These are phyloP conservation scores for Pichia heedii DNA, from an alignment of 805 yeast genomes.

Conservation along the genomic window DNA sequence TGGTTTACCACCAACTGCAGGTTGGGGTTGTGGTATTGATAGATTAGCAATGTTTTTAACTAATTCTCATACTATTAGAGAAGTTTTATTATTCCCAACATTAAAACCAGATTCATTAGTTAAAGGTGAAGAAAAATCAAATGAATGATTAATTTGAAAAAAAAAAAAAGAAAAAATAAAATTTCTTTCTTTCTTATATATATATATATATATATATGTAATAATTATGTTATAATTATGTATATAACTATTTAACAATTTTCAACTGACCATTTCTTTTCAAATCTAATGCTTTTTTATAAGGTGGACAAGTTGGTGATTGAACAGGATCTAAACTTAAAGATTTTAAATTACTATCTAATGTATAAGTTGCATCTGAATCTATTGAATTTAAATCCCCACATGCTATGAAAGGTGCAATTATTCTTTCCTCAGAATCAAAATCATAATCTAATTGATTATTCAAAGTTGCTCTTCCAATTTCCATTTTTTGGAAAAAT, in stretches of 20 bases:
- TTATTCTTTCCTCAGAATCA: conserved; percentile 53
- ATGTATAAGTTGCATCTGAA: conserved; percentile 87
- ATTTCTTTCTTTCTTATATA: too few species aligned
- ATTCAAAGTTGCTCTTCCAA: conserved; percentile 44
- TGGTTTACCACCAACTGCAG: conserved; percentile 99
- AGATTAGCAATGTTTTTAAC: conserved; percentile 97
- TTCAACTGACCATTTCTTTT: conserved; percentile 62
- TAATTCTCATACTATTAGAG: conserved; percentile 93
- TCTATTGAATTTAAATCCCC: conserved; percentile 82
- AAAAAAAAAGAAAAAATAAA: too few species aligned
- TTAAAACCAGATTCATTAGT: conserved; percentile 78
- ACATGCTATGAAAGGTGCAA: conserved; percentile 93
- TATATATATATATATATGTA: neutral
- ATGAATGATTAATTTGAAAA: too few species aligned
- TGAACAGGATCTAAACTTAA: conserved; percentile 84
- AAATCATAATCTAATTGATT: conserved; percentile 34
- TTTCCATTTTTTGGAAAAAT: conserved; percentile 57
- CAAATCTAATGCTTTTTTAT: conserved; percentile 82
- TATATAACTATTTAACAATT: conserved; percentile 13
- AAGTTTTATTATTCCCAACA: conserved; percentile 95
- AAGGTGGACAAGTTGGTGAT: conserved; percentile 94
- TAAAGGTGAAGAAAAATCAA: conserved; percentile 28
- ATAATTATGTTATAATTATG: neutral
- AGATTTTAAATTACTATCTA: conserved; percentile 33
- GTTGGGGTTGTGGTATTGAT: conserved; percentile 99